Evolutionary conservation across 2,329 filamentous ascomycete genomes (phyloP), one percentile per base, ranked within the genome.

Genomic region (Diaporthe humulicola): DNA sequence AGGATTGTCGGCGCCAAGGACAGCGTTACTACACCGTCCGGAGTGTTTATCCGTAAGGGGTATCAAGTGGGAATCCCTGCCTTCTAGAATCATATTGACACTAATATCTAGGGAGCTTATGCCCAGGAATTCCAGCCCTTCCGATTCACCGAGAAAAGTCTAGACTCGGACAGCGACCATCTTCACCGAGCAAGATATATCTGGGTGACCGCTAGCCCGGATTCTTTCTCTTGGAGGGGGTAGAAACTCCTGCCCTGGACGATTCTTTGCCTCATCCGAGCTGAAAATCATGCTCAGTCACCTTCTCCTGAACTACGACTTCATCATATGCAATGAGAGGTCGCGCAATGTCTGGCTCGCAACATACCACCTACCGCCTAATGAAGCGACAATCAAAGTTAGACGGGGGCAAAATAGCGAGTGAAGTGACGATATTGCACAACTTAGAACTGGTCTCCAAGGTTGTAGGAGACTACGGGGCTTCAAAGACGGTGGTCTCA

Each of bases 171-270:
- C 25, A 28, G 28, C 22, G 70, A 48, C 25, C 28, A 58, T 40
- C 40, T 70, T 15, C 30, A 33, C 54, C 28, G n/a, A 38, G 52
- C 64, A 22, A 25, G 42, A 77, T 77, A 73, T 30, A n/a, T 45
- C 19, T 71, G 36, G 45, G 73, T 52, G 25, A 56, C 60, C 4
- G 73, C 69, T 14, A 73, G 70, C 33, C 15, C 17, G 10, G 79
- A 82, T 5, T 79, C 67, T 83, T 30, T 74, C 74, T 8, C 86
- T 85, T 64, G 84, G 84, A 1, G 80, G 85, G 61, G 84, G 84
- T 0, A 78, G 77, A 2, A 81, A 84, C 70, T 81, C 83, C 0
- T 85, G 83, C 54, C 84, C 84, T 0, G 84, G 84, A 0, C 76
- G 83, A 4, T 84, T 83, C 75, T 84, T 85, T 77, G 82, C 82